phyloP scores from a whole-genome alignment of 192 early-diverging fungal genomes.

The Coemansia sp. region DNA sequence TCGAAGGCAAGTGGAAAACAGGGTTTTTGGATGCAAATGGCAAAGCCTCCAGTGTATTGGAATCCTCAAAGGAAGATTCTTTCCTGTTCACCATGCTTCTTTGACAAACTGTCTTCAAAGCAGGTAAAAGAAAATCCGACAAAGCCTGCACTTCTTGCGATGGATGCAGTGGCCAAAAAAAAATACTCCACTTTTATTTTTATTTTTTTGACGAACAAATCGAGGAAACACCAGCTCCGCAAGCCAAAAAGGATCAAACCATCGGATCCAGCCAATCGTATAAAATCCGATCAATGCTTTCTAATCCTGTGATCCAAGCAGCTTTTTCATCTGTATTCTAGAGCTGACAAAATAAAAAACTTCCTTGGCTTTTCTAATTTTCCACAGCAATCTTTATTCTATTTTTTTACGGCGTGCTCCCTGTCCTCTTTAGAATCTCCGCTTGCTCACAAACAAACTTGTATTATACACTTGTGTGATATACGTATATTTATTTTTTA shows the following conservation, averaged over 20 bases:
- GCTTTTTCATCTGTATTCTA: neutral
- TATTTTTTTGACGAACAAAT: too few relatives aligned
- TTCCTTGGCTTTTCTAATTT: neutral
- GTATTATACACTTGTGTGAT: conserved; percentile 12
- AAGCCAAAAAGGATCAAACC: too few relatives aligned
- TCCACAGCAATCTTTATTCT: neutral
- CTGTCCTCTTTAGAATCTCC: neutral
- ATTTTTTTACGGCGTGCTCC: neutral
- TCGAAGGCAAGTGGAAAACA: neutral
- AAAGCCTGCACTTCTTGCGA: neutral
- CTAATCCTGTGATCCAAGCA: neutral
- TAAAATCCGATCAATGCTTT: neutral
- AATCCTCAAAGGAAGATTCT: neutral
- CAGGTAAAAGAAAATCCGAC: neutral
- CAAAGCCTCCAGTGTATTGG: neutral
- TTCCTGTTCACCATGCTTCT: neutral
- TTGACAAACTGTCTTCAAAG: neutral
- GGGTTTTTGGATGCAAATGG: neutral
- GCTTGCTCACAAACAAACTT: neutral
- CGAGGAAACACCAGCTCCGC: too few relatives aligned
- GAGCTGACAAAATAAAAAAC: neutral
- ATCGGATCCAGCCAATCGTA: neutral
- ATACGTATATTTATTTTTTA: conserved; percentile 2
- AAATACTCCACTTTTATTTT: neutral
- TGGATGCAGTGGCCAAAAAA: neutral